Evolutionary conservation across 768 basidiomycete genomes (phyloP).

Genomic region (Astraeus odoratus): DNA sequence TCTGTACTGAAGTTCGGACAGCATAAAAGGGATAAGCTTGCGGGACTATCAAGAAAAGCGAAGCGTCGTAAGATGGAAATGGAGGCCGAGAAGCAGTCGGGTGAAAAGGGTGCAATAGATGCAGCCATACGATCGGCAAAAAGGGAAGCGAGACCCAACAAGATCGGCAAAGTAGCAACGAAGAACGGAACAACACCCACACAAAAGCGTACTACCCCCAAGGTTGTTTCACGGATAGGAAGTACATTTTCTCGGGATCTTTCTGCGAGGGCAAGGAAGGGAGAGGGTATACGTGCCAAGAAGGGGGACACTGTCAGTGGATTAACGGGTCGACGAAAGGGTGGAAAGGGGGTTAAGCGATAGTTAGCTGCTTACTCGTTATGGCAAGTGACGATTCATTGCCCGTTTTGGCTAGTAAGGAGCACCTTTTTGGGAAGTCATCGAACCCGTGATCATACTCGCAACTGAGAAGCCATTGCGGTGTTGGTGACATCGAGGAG

Average conservation of each 20-base stretch:
- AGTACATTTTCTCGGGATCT: constrained; percentile 57
- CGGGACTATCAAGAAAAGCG: constrained; percentile 79
- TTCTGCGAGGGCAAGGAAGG: constrained; percentile 33
- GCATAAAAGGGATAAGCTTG: constrained; percentile 71
- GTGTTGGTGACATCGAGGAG: no score
- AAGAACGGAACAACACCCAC: constrained; percentile 27
- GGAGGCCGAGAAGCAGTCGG: constrained; percentile 67
- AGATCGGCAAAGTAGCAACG: constrained; percentile 56
- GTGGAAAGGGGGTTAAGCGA: constrained; percentile 28
- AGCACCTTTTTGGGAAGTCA: no score
- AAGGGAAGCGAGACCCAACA: constrained; percentile 63
- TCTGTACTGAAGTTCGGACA: constrained; percentile 23
- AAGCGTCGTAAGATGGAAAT: constrained; percentile 85
- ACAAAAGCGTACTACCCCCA: constrained; percentile 28
- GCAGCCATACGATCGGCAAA: constrained; percentile 87
- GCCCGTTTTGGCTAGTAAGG: neutral
- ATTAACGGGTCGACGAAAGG: constrained; percentile 36
- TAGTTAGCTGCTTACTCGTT: neutral
- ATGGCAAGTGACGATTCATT: neutral
- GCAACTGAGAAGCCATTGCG: no score
- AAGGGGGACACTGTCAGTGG: constrained; percentile 52
- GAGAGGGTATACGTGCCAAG: constrained; percentile 62
- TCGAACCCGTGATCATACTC: neutral
- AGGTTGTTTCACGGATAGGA: constrained; percentile 24
- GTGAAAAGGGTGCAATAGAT: constrained; percentile 46